A percentile compares a stretch with the other conserved stretches of the same genome.
Conservation (phyloP, 345 rosid species). For the Lenwebbia sp. region DNA sequence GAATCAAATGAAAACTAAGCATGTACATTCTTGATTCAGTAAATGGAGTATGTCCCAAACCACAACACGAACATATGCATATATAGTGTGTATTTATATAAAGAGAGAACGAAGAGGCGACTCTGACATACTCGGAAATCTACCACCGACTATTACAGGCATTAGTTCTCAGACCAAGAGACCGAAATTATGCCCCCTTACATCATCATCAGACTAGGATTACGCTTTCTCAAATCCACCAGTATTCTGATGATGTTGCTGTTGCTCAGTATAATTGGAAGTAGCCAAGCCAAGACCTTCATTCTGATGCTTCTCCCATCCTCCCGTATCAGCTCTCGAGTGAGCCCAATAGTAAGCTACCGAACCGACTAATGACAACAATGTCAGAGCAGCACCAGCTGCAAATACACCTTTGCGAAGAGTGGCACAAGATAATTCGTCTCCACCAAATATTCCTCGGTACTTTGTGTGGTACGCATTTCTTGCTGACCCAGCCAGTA, state of each 20-base stretch:
- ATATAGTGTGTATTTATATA: background rate
- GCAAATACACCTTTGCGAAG: slow-evolving; percentile 93
- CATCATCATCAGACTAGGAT: background rate
- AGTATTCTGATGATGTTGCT: slow-evolving; percentile 18
- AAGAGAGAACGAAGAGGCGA: background rate
- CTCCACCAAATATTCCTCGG: slow-evolving; percentile 33
- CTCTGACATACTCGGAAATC: background rate
- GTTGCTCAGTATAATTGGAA: slow-evolving; percentile 27
- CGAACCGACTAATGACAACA: slow-evolving; percentile 55
- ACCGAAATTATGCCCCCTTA: background rate
- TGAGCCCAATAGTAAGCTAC: slow-evolving; percentile 76
- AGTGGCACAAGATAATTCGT: slow-evolving; percentile 56
- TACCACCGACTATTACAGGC: background rate
- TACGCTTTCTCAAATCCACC: slow-evolving; percentile 42
- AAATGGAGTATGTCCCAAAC: background rate
- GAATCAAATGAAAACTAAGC: background rate
- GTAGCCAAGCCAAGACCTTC: slow-evolving; percentile 65
- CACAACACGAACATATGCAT: background rate
- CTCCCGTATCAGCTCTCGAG: slow-evolving; percentile 85
- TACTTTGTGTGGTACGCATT: slow-evolving; percentile 87
- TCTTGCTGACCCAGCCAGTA: slow-evolving; percentile 79
- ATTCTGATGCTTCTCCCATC: slow-evolving; percentile 83
- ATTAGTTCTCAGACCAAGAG: background rate
- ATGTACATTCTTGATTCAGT: background rate
- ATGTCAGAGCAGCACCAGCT: slow-evolving; percentile 81